A percentile compares a stretch with the other conserved stretches of the same genome.
These are phyloP conservation scores for Penicillium sp. DNA, from an alignment of 2,329 filamentous ascomycete genomes.

Conservation along the genomic window DNA sequence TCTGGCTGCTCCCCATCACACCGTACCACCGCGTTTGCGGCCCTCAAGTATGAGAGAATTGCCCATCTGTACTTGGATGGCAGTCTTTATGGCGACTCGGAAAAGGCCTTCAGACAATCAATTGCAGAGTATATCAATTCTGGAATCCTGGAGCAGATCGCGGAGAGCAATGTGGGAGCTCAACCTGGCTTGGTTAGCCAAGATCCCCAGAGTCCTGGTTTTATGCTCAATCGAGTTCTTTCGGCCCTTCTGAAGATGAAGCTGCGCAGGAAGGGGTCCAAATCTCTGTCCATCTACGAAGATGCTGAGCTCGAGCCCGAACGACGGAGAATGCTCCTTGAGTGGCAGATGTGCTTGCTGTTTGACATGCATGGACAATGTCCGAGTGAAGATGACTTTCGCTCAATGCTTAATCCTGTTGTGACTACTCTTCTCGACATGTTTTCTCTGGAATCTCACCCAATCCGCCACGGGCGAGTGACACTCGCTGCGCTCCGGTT, in stretches of 20 bases:
- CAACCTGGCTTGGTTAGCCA: slow-evolving; percentile 29
- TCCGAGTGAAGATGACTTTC: slow-evolving; percentile 27
- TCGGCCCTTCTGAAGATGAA: slow-evolving; percentile 35
- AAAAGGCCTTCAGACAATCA: slow-evolving; percentile 36
- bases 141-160: slow-evolving; percentile 33
- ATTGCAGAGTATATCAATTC: slow-evolving; percentile 39
- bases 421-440: slow-evolving; percentile 32
- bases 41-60: slow-evolving; percentile 44
- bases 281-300: slow-evolving; percentile 29
- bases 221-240: slow-evolving; percentile 37
- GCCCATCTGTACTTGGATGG: slow-evolving; percentile 39
- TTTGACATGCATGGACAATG: slow-evolving; percentile 28
- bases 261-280: slow-evolving; percentile 27
- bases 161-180: slow-evolving; percentile 22
- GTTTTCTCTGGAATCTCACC: slow-evolving; percentile 29
- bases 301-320: slow-evolving; percentile 24
- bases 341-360: slow-evolving; percentile 38
- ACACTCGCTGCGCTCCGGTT: slow-evolving; percentile 34
- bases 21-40: slow-evolving; percentile 36
- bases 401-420: slow-evolving; percentile 24
- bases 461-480: slow-evolving; percentile 37
- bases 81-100: slow-evolving; percentile 33
- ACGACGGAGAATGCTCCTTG: slow-evolving; percentile 30
- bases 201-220: slow-evolving; percentile 32
- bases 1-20: slow-evolving; percentile 32